These are phyloP conservation scores for Populus alba DNA, from an alignment of 345 rosid species.

Conservation along the genomic window DNA sequence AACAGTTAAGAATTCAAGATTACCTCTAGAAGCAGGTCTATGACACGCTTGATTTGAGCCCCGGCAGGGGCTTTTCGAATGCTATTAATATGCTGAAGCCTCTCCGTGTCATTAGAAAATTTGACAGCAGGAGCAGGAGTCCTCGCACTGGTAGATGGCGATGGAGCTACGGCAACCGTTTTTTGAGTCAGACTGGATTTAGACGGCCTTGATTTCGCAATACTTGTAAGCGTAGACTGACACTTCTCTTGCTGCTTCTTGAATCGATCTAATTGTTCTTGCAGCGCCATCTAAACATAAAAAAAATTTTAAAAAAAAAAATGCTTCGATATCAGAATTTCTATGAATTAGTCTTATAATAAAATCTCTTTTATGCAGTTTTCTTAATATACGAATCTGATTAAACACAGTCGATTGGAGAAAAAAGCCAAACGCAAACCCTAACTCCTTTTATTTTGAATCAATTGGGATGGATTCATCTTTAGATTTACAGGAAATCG, in stretches of 20 bases:
- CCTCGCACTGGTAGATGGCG: slow-evolving; percentile 35
- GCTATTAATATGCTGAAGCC: slow-evolving; percentile 54
- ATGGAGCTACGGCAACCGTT: slow-evolving; percentile 21
- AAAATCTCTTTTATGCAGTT: no score
- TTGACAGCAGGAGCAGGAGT: slow-evolving; percentile 49
- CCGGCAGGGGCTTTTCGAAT: slow-evolving; percentile 77
- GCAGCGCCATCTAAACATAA: slow-evolving; percentile 51
- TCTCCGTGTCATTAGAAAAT: slow-evolving; percentile 76
- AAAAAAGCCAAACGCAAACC: neutral
- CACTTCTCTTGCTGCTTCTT: slow-evolving; percentile 77
- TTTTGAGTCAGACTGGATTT: slow-evolving; percentile 29
- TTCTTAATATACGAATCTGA: neutral
- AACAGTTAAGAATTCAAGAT: neutral
- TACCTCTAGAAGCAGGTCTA: slow-evolving; percentile 59
- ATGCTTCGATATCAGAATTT: neutral
- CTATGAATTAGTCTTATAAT: no score
- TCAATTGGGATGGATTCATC: neutral
- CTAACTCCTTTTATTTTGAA: neutral
- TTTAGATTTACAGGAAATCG: neutral
- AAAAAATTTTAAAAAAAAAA: no score
- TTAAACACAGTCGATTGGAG: neutral
- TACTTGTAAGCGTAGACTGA: slow-evolving; percentile 58
- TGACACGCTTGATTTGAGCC: slow-evolving; percentile 89
- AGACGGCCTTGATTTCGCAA: slow-evolving; percentile 40
- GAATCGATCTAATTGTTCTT: slow-evolving; percentile 59